Conservation (phyloP, 2,329 filamentous ascomycete genomes). For the Penicillium sp. region DNA sequence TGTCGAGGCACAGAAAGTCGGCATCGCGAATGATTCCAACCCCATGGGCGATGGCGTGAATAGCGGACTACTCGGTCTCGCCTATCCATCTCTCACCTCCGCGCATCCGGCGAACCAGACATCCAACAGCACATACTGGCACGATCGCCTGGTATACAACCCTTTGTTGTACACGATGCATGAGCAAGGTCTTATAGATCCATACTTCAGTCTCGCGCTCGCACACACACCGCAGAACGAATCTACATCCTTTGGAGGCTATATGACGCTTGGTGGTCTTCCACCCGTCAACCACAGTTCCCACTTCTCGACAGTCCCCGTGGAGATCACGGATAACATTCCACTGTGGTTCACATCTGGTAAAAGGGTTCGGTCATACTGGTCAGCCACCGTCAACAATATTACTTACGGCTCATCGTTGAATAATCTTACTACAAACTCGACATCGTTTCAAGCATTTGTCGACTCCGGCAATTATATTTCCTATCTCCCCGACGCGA, state of each 20-base stretch:
- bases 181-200: constrained; percentile 42
- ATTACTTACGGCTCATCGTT: constrained; percentile 23
- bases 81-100: constrained; percentile 51
- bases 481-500: constrained; percentile 40
- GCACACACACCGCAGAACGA: constrained; percentile 30
- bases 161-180: constrained; percentile 55
- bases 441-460: constrained; percentile 40
- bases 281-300: constrained; percentile 43
- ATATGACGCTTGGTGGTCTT: constrained; percentile 52
- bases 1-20: constrained; percentile 46
- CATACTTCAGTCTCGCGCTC: constrained; percentile 53
- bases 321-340: constrained; percentile 31
- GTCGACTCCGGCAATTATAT: constrained; percentile 40
- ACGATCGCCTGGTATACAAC: constrained; percentile 42
- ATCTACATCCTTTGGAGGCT: constrained; percentile 37
- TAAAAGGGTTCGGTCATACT: constrained; percentile 37
- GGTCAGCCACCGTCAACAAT: constrained; percentile 37
- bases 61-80: constrained; percentile 54
- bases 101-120: constrained; percentile 27
- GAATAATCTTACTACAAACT: constrained; percentile 19
- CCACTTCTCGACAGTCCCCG: constrained; percentile 37
- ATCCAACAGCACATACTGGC: constrained; percentile 22
- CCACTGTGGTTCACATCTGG: constrained; percentile 24
- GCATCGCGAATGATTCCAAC: constrained; percentile 44
- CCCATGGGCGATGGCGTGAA: constrained; percentile 48